phyloP scores from a whole-genome alignment of 306 rosid genomes.

The Argentina anserina region DNA sequence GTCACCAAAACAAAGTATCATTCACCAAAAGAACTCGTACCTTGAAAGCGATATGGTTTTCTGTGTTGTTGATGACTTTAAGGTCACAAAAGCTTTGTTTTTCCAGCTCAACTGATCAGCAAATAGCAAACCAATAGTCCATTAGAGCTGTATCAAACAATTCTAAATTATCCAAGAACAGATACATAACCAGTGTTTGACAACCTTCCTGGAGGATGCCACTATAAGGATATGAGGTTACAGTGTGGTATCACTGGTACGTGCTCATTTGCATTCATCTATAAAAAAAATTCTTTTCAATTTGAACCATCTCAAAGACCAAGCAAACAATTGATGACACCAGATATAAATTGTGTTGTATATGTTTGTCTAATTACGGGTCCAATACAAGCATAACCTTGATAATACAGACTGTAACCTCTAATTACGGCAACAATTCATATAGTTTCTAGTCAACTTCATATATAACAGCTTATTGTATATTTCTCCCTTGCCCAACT shows the following conservation, averaged over 20 bases:
- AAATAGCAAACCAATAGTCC: constrained; percentile 25
- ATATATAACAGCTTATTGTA: background rate
- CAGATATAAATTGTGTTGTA: no score
- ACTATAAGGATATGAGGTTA: background rate
- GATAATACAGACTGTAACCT: no score
- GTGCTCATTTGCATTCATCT: background rate
- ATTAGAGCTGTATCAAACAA: constrained; percentile 4
- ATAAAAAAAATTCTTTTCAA: background rate
- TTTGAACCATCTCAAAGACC: background rate
- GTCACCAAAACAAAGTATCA: background rate
- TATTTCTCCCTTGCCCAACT: background rate
- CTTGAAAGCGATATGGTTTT: constrained; percentile 85
- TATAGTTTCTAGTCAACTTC: background rate
- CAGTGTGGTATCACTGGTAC: background rate
- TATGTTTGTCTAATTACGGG: background rate
- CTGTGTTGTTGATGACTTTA: constrained; percentile 69
- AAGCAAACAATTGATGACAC: background rate
- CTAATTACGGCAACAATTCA: background rate
- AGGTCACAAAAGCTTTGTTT: constrained; percentile 87
- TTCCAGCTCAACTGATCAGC: constrained; percentile 77
- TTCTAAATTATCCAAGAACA: background rate
- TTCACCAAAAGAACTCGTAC: constrained; percentile 29
- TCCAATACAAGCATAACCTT: background rate
- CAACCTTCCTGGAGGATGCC: background rate
- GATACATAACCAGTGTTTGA: background rate